A percentile compares a stretch with the other conserved stretches of the same genome.
phyloP scores from a whole-genome alignment of 192 early-diverging fungal species.

The Borealophlyctis nickersoniae region DNA sequence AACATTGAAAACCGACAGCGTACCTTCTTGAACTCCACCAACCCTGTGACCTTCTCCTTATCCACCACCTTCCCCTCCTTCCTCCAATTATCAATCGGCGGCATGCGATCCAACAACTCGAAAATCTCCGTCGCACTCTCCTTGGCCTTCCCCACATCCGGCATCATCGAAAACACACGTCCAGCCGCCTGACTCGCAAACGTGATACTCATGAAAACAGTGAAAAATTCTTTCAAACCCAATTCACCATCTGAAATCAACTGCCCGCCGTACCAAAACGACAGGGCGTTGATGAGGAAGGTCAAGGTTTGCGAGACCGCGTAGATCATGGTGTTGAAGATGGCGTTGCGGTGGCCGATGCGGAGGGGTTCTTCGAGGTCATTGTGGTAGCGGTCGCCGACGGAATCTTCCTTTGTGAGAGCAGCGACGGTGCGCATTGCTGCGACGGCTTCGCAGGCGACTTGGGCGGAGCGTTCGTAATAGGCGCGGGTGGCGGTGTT shows the following conservation, averaged over 20 bases:
- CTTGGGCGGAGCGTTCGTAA: constrained; percentile 75
- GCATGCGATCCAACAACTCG: constrained; percentile 34
- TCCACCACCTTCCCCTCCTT: constrained; percentile 34
- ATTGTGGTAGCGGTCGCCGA: constrained; percentile 61
- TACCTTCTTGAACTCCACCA: constrained; percentile 47
- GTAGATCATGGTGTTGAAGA: constrained; percentile 65
- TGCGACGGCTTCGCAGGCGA: constrained; percentile 79
- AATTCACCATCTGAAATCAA: constrained; percentile 42
- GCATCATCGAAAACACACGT: constrained; percentile 40
- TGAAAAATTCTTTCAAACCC: constrained; percentile 46
- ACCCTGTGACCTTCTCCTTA: constrained; percentile 26
- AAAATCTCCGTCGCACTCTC: constrained; percentile 41
- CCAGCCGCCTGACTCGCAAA: constrained; percentile 46
- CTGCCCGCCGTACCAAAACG: constrained; percentile 41
- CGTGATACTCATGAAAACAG: constrained; percentile 45
- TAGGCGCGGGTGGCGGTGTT: constrained; percentile 58
- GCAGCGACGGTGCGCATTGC: constrained; percentile 85
- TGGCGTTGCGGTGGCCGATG: constrained; percentile 58
- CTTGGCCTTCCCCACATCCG: constrained; percentile 49
- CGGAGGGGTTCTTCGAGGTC: constrained; percentile 67
- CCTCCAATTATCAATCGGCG: constrained; percentile 53
- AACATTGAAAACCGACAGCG: too few species aligned
- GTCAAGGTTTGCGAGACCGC: constrained; percentile 72
- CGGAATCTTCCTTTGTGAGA: constrained; percentile 68
- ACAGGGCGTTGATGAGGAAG: constrained; percentile 70